Base-by-base conservation (phyloP, 164 flowering plant species). In the Macadamia tetraphylla region DNA sequence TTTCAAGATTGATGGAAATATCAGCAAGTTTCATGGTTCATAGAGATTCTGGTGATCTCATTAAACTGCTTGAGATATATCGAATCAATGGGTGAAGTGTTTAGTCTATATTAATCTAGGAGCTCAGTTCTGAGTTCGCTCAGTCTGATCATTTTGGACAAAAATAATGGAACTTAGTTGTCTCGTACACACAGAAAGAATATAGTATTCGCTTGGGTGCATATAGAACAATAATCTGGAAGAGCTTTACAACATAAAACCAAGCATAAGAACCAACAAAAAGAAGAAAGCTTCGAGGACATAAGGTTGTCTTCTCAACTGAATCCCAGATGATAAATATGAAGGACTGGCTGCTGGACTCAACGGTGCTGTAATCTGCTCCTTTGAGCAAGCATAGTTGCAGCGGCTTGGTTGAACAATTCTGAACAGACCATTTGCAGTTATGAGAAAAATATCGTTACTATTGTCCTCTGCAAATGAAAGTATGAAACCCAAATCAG, bases 401-500 rank as follows among this genome's bases (percentile, higher is more conserved):
- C 40, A 35, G 40, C 40, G 40, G 40, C 40, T 35, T 35, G 3
- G 40, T 29, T 79, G 81, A 58, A 86, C 95, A 13, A 94, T 81
- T 77, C 97, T 78, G 72, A 88, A 90, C 12, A 94, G 88, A 14
- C 98, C 96, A 48, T 64, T 80, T 76, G 81, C 83, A 46, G 98
- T 70, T 14, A 94, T 73, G 31, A 89, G 43, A 65, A 67, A 89
- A 3, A 83, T 65, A 43, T 94, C 97, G 68, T 86, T 88, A 13
- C 23, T 75, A 71, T 91, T 91, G 76, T 94, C 98, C 78, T 88
- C 83, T 4, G 88, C 96, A 67, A 89, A 86, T 11, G 98, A 90
- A 81, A 73, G 88, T 49, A 91, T 77, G 71, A 82, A 87, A 18
- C 87, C 87, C 76, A 94, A 65, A 69, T 86, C 74, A 18, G 94